phyloP scores from a whole-genome alignment of 495 filamentous ascomycete species.

The Aspergillus diversus region DNA sequence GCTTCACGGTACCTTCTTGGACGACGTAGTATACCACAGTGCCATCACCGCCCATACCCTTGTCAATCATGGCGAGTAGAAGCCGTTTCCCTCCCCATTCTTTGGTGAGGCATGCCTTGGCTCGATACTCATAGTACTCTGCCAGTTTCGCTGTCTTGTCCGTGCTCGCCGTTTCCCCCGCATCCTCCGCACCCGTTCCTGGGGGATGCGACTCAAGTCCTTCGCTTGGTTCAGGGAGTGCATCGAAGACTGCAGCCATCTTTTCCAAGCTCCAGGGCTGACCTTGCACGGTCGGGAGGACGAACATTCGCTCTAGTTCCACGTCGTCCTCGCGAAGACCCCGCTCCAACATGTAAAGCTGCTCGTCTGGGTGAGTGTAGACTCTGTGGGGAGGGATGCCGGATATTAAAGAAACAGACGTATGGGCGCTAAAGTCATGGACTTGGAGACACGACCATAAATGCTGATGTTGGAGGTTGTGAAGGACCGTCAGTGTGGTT shows the following conservation, averaged over 20 bases:
- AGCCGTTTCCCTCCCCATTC: slow-evolving; percentile 67
- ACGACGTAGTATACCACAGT: slow-evolving; percentile 95
- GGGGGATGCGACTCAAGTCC: slow-evolving; percentile 14
- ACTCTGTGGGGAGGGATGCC: slow-evolving; percentile 85
- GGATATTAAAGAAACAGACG: slow-evolving; percentile 69
- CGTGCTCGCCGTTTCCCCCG: slow-evolving; percentile 8
- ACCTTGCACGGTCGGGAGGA: slow-evolving; percentile 78
- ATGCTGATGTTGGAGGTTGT: slow-evolving; percentile 87
- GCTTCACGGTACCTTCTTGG: slow-evolving; percentile 94
- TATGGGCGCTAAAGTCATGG: slow-evolving; percentile 45
- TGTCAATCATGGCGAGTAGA: slow-evolving; percentile 77
- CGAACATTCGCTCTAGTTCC: slow-evolving; percentile 73
- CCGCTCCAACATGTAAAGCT: slow-evolving; percentile 72
- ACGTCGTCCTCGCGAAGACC: slow-evolving; percentile 51
- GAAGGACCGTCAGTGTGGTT: slow-evolving; percentile 69
- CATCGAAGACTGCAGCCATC: slow-evolving; percentile 83
- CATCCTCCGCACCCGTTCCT: slow-evolving; percentile 28
- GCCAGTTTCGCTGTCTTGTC: slow-evolving; percentile 39
- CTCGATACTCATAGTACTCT: slow-evolving; percentile 44
- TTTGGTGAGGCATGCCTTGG: slow-evolving; percentile 30
- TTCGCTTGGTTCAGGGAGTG: slow-evolving; percentile 47
- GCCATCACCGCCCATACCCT: slow-evolving; percentile 69
- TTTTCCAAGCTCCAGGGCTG: slow-evolving; percentile 81
- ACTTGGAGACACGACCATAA: slow-evolving; percentile 74
- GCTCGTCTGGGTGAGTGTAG: slow-evolving; percentile 93